Evolutionary conservation across 495 filamentous ascomycete species (phyloP).

Genomic region (Evernia prunastri): DNA sequence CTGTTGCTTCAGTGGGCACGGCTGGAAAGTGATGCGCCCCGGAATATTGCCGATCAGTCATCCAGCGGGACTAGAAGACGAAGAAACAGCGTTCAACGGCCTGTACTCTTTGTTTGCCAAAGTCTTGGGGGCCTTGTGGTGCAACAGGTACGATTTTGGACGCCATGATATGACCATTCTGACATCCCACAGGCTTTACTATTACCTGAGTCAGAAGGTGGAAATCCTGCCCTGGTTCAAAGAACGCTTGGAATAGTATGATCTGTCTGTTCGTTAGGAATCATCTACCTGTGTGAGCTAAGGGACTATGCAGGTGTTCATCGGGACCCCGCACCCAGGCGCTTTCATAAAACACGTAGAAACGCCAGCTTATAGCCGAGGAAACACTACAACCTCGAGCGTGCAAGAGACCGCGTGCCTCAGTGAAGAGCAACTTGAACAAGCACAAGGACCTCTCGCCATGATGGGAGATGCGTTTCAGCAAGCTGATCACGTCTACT

Average conservation of each 20-base stretch:
- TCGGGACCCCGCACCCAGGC: slow-evolving; percentile 8
- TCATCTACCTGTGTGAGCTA: not conserved
- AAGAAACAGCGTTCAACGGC: not conserved
- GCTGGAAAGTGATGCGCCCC: not conserved
- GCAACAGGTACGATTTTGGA: not conserved
- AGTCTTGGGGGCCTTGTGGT: not conserved
- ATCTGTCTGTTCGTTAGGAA: too few species aligned
- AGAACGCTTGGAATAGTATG: slow-evolving; percentile 1
- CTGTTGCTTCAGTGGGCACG: not conserved
- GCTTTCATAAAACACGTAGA: not conserved
- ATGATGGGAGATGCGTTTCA: not conserved
- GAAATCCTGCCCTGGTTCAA: not conserved
- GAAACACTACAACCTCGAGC: not conserved
- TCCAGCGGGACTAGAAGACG: too few species aligned
- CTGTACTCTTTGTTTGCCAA: slow-evolving; percentile 3
- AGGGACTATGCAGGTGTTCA: not conserved
- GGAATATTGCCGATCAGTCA: too few species aligned
- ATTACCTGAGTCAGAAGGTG: not conserved
- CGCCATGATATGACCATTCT: not conserved
- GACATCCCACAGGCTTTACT: not conserved
- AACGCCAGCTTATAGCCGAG: not conserved
- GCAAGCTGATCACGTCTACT: not conserved
- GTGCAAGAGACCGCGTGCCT: not conserved
- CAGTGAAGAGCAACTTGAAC: not conserved
- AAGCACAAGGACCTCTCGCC: not conserved